A percentile compares a stretch with the other conserved stretches of the same genome.
phyloP scores from a whole-genome alignment of 2,329 filamentous ascomycete species.

The Botrytis porri region DNA sequence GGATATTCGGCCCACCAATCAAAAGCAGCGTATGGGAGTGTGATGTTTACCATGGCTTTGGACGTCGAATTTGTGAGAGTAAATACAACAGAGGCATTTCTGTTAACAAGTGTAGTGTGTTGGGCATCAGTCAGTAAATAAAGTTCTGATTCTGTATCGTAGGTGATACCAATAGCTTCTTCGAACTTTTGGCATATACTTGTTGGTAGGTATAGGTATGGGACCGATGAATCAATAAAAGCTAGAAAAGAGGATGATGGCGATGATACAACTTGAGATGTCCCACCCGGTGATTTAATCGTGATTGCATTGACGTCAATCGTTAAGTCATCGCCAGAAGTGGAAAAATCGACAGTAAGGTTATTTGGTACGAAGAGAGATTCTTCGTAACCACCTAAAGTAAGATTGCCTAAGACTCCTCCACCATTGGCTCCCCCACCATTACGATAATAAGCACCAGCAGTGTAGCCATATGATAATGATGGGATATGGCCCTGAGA shows the following conservation, averaged over 20 bases:
- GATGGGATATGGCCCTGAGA: constrained; percentile 41
- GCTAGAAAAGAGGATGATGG: constrained; percentile 26
- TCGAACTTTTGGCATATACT: constrained; percentile 41
- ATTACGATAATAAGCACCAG: constrained; percentile 42
- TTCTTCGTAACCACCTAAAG: constrained; percentile 41
- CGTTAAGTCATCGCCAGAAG: constrained; percentile 40
- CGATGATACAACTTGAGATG: constrained; percentile 21
- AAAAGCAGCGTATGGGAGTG: constrained; percentile 42
- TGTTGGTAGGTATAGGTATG: constrained; percentile 42
- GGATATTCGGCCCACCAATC: constrained; percentile 40
- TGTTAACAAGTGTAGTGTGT: constrained; percentile 30
- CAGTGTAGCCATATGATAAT: constrained; percentile 45
- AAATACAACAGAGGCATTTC: constrained; percentile 40
- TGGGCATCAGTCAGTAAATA: constrained; percentile 39
- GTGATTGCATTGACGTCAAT: constrained; percentile 41
- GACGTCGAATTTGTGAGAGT: constrained; percentile 37
- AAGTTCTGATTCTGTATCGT: constrained; percentile 38
- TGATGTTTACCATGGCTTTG: constrained; percentile 36
- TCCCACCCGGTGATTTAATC: constrained; percentile 21
- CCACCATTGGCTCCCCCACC: constrained; percentile 14
- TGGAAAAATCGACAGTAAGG: constrained; percentile 41
- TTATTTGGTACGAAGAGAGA: constrained; percentile 42
- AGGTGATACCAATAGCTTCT: constrained; percentile 39
- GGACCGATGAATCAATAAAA: constrained; percentile 42
- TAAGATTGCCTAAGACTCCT: constrained; percentile 30